These are phyloP conservation scores for Chalciporus pseudorubinellus DNA, from an alignment of 768 basidiomycete species.

Conservation along the genomic window DNA sequence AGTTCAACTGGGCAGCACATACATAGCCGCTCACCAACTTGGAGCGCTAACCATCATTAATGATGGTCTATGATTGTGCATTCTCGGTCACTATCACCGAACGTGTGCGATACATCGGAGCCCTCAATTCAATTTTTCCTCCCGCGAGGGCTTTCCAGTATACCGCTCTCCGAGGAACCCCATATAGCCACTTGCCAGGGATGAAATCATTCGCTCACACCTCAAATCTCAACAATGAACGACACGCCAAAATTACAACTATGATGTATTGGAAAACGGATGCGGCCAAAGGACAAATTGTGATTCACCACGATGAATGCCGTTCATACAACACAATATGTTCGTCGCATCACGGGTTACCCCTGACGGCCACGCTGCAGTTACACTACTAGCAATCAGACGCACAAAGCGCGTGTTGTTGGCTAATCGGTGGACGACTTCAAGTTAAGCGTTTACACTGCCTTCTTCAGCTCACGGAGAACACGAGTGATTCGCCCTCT, in stretches of 20 bases:
- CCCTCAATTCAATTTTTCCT: slow-evolving; percentile 1
- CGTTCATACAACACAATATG: slow-evolving; percentile 23
- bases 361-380: slow-evolving; percentile 26
- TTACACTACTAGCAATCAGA: slow-evolving; percentile 14
- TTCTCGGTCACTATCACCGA: slow-evolving; percentile 20
- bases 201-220: not conserved
- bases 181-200: not conserved
- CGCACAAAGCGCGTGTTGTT: slow-evolving; percentile 21
- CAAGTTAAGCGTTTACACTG: not conserved
- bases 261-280: too few relatives aligned
- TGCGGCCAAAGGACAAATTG: slow-evolving; percentile 4
- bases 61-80: slow-evolving; percentile 2
- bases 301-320: slow-evolving; percentile 21
- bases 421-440: slow-evolving; percentile 8
- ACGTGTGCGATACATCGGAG: not conserved
- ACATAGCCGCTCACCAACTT: slow-evolving; percentile 13
- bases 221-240: not conserved
- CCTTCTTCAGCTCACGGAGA: not conserved
- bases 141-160: slow-evolving; percentile 25
- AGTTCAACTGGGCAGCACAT: slow-evolving; percentile 4
- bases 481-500: slow-evolving; percentile 1
- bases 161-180: not conserved
- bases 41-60: not conserved
- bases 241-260: not conserved
- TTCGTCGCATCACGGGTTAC: slow-evolving; percentile 10